Evolutionary conservation across 495 filamentous ascomycete genomes (phyloP), one percentile per base, ranked within the genome.

Genomic region (Penicillium coprophilum): DNA sequence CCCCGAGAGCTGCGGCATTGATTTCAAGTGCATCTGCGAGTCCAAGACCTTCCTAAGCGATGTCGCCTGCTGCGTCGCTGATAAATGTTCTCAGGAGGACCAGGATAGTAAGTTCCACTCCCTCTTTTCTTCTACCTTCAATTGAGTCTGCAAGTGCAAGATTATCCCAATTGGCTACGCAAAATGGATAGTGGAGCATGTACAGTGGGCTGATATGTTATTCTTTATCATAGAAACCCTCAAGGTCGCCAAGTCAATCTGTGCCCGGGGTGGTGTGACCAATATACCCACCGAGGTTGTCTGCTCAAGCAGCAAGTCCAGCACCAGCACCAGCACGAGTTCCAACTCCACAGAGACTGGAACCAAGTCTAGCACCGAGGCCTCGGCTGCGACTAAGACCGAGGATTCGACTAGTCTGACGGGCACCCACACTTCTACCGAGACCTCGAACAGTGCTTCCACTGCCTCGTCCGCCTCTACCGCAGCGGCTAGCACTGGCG

Each of bases 21-120:
- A 91, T 55, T 65, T 84, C 57, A 61, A 69, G 36, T 95, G 91
- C 68, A 90, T 92, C 62, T 95, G 91, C 74, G 61, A 56, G 11
- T 74, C 80, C 68, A 60, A 68, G 6, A 64, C 67, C 9, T 89
- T 89, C 75, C 76, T 96, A 55, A 60, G 44, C 34, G 59, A 70
- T 31, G 83, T 94, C 54, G 72, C 83, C 28, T 89, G 86, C 76
- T 96, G 91, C 66, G 75, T 95, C 7, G 64, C 69, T 23, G 64
- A 61, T 3, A 66, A 55, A 10, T 96, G 91, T 71, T 58, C 67
- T 43, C 8, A 55, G 1, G 67, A 68, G 0, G 86, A 89, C 38
- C 82, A 89, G 66, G 38, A 80, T 21, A 66, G 85, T 87, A 76
- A 38, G 74, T 69, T 57, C 31, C 44, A 1, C 32, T 40, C 8